Conservation (phyloP, 2,329 filamentous ascomycete species). For the Periconia sp. region DNA sequence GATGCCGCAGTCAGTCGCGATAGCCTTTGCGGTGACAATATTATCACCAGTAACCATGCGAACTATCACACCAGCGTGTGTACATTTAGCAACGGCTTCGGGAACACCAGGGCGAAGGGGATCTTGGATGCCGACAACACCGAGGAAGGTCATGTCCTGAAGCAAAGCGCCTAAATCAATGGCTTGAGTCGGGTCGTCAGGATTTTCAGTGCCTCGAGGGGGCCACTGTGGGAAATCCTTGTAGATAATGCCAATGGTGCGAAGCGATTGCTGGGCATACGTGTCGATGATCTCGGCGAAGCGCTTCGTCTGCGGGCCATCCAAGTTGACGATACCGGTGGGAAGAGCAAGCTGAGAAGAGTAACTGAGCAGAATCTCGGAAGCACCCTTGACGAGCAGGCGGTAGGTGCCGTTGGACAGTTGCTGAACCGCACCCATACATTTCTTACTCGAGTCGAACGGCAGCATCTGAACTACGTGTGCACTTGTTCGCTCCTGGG, state of each 20-base stretch:
- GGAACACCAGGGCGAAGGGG: conserved; percentile 72
- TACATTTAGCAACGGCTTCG: conserved; percentile 69
- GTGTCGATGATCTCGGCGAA: conserved; percentile 34
- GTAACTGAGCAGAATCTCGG: conserved; percentile 55
- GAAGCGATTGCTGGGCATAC: conserved; percentile 44
- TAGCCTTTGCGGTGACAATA: conserved; percentile 71
- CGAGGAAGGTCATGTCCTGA: conserved; percentile 66
- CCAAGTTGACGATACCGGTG: conserved; percentile 13
- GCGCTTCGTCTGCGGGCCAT: conserved; percentile 11
- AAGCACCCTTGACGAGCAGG: conserved; percentile 59
- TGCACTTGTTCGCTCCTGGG: conserved; percentile 51
- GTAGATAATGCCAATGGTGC: conserved; percentile 45
- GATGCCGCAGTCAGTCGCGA: conserved; percentile 75
- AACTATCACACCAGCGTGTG: conserved; percentile 72
- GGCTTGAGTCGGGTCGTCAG: conserved; percentile 15
- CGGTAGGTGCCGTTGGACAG: conserved; percentile 51
- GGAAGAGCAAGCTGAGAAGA: conserved; percentile 12
- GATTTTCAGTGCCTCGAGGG: conserved; percentile 21
- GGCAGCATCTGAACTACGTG: conserved; percentile 53
- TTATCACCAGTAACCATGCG: conserved; percentile 84
- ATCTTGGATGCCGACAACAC: conserved; percentile 76
- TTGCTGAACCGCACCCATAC: conserved; percentile 58
- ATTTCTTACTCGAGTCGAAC: conserved; percentile 58
- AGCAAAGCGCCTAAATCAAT: conserved; percentile 69
- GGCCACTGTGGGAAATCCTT: conserved; percentile 45